Base-by-base conservation (phyloP, 2,329 filamentous ascomycete genomes). In the Mariannaea elegans region DNA sequence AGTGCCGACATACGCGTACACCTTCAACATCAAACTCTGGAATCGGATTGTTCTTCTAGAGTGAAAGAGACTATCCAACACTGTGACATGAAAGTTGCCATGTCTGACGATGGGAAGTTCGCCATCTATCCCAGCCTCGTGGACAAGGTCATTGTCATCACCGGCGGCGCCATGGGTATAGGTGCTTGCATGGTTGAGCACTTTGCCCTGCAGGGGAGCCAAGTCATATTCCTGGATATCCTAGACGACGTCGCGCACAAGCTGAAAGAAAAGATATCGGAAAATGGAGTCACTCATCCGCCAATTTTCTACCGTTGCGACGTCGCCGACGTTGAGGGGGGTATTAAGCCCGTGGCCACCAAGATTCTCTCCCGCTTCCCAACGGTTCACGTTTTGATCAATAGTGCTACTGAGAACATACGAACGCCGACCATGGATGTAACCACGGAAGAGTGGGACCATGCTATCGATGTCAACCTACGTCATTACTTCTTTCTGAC, bases 381-480 rank as follows among this genome's bases (percentile, higher is more conserved):
- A 0, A 50, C 24, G 68, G 84, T 96, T 69, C 90, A 96, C 75
- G 90, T 95, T 64, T 78, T 96, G 49, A 80, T 97, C 79, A 95
- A 96, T 81, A 96, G 95, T 74, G 92, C 93, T 16, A 92, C 91
- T 0, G 62, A 60, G 0, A 66, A 61, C 4, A 64, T 72, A 23
- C 65, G 73, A 18, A 69, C 65, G 0, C 50, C 67, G 2, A 80
- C 76, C 2, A 51, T 64, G 10, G 55, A 73, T 0, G 74, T 82
- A 7, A 81, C 80, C 3, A 65, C 75, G 0, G 77, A 76, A 59
- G 71, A 72, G 3, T 83, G 78, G 73, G 78, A 82, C 10, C 46
- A 62, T 6, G 78, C 79, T 61, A 64, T 85, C 34, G 77, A 76
- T 36, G 72, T 77, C 21, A 83, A 82, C 56, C 71, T 82, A 27